Conservation (phyloP, 768 basidiomycete genomes). For the Termitomyces sp. region DNA sequence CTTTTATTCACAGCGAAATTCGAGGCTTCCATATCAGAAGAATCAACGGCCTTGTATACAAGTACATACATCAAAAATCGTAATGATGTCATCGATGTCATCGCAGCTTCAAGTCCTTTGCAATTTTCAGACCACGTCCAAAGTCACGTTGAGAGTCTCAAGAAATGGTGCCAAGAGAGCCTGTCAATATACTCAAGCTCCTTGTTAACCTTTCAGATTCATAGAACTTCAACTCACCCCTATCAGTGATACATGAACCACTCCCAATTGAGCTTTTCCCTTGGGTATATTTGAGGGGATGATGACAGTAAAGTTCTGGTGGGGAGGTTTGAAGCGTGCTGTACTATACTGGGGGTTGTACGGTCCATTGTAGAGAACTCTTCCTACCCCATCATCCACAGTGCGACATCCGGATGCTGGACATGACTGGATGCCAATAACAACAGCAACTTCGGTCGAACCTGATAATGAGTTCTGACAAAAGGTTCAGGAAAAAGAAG, state of each 20-base stretch:
- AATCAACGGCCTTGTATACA: not conserved
- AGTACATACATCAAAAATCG: not conserved
- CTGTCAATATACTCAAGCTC: slow-evolving; percentile 16
- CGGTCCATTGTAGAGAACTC: slow-evolving; percentile 40
- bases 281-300: slow-evolving; percentile 24
- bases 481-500: not conserved
- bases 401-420: slow-evolving; percentile 16
- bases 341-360: slow-evolving; percentile 30
- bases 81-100: slow-evolving; percentile 15
- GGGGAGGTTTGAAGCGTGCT: slow-evolving; percentile 21
- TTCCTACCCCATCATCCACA: slow-evolving; percentile 27
- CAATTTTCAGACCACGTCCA: slow-evolving; percentile 18
- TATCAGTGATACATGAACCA: slow-evolving; percentile 30
- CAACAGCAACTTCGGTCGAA: slow-evolving; percentile 39
- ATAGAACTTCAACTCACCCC: slow-evolving; percentile 33
- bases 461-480: slow-evolving; percentile 30
- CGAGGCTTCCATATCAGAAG: no score
- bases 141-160: slow-evolving; percentile 27
- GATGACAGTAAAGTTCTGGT: slow-evolving; percentile 39
- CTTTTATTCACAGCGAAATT: no score
- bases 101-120: no score
- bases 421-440: slow-evolving; percentile 37
- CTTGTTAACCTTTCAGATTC: not conserved
- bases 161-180: slow-evolving; percentile 23
- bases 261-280: slow-evolving; percentile 31